Conservation (phyloP, 2,329 filamentous ascomycete genomes). For the Pseudopyricularia javanii region DNA sequence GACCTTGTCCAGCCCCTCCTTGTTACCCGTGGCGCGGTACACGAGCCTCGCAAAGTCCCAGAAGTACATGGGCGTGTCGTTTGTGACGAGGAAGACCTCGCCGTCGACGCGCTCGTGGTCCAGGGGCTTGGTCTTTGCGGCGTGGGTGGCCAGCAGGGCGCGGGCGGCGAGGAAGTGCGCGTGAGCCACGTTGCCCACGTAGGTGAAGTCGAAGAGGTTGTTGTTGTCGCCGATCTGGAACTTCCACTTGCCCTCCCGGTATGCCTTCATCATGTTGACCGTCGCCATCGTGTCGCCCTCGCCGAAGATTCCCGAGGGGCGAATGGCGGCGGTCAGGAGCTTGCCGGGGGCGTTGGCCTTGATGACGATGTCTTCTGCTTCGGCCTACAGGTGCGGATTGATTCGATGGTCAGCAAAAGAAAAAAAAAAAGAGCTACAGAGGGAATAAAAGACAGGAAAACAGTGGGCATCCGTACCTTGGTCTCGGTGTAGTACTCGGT, state of each 20-base stretch:
- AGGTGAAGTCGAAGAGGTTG: slow-evolving; percentile 54
- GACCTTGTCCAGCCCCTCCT: slow-evolving; percentile 37
- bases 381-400: slow-evolving; percentile 34
- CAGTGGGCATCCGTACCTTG: slow-evolving; percentile 60
- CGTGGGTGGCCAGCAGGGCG: slow-evolving; percentile 53
- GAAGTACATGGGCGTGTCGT: slow-evolving; percentile 79
- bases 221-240: slow-evolving; percentile 67
- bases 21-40: slow-evolving; percentile 51
- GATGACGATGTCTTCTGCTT: slow-evolving; percentile 72
- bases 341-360: slow-evolving; percentile 47
- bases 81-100: slow-evolving; percentile 82
- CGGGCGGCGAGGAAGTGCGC: slow-evolving; percentile 72
- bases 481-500: slow-evolving; percentile 81
- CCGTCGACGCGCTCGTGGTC: slow-evolving; percentile 68
- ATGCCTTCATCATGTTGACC: slow-evolving; percentile 61
- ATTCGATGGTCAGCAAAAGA: neutral
- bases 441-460: neutral
- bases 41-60: slow-evolving; percentile 77
- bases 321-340: slow-evolving; percentile 69
- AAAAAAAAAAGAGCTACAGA: neutral
- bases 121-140: slow-evolving; percentile 46
- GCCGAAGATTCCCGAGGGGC: slow-evolving; percentile 82
- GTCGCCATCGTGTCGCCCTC: slow-evolving; percentile 74
- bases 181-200: slow-evolving; percentile 54
- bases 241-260: slow-evolving; percentile 53